Base-by-base conservation (phyloP, 192 early-diverging fungal genomes). In the Backusella westeae region DNA sequence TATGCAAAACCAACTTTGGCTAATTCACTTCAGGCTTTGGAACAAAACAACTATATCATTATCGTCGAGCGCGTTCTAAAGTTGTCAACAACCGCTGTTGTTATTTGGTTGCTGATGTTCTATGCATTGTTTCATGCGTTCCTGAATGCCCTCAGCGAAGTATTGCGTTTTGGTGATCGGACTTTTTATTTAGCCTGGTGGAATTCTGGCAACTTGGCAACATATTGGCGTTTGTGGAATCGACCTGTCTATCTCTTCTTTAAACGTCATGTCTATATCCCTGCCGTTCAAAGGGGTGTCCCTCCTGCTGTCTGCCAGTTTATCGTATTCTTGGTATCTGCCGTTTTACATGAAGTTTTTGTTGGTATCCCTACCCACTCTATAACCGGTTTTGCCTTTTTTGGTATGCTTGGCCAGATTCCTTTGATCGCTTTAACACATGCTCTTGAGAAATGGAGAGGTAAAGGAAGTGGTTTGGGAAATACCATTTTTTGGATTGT, bases 211-310 rank as follows among this genome's bases (percentile, higher is more conserved):
- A 90, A 90, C 36, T 78, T 96, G 67, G 89, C 86, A 41, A 89
- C 90, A 73, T 97, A 97, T 85, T 96, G 96, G 96, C 86, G 93
- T 34, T 86, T 93, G 36, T 97, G 96, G 96, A 97, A 97, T 87
- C 87, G 89, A 70, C 96, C 96, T 21, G 95, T 97, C 36, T 92
- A 95, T 85, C 89, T 89, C 36, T 93, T 90, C 78, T 92, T 93
- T 84, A 97, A 97, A 77, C 90, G 96, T 10, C 96, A 97, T 78
- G 87, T 96, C 26, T 95, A 94, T 85, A 73, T 96, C 35, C 96
- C 96, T 49, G 85, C 93, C 76, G 82, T 94, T 70, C 91, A 87
- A 52, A 80, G 88, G 34, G 92, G 91, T 34, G 70, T 90, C 32
- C 84, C 86, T 17, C 89, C 92, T 29, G 78, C 79, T 15, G 78